Evolutionary conservation across 2,329 filamentous ascomycete species (phyloP).

Genomic region (Fusarium camptoceras): DNA sequence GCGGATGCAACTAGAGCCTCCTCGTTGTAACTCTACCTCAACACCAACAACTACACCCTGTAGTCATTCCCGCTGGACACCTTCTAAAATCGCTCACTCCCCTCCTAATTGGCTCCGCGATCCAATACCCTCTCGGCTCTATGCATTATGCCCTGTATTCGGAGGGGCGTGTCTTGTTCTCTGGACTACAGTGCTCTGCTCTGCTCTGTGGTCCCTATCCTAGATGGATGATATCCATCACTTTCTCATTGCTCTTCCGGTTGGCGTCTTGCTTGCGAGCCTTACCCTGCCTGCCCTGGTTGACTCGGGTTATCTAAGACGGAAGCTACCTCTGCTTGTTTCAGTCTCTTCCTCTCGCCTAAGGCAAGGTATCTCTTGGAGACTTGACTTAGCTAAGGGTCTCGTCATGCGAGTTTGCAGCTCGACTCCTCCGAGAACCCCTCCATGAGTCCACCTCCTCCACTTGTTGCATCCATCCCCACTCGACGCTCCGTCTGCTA

Average conservation of each 20-base stretch:
- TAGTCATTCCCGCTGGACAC: constrained; percentile 35
- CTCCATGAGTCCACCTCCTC: constrained; percentile 44
- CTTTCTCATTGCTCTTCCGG: background rate
- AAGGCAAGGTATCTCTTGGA: constrained; percentile 2
- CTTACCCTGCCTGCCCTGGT: constrained; percentile 4
- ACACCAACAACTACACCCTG: constrained; percentile 37
- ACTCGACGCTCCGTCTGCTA: constrained; percentile 36
- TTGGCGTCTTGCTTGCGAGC: constrained; percentile 7
- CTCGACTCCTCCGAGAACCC: constrained; percentile 41
- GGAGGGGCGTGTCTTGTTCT: constrained; percentile 32
- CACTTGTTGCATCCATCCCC: constrained; percentile 42
- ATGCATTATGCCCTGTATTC: constrained; percentile 26
- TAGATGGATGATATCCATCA: constrained; percentile 15
- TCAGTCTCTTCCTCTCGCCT: background rate
- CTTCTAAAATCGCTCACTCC: constrained; percentile 41
- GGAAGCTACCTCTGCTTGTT: constrained; percentile 13
- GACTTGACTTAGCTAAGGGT: constrained; percentile 17
- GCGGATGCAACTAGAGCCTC: constrained; percentile 28
- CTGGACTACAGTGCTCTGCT: background rate
- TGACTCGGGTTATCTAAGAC: constrained; percentile 26
- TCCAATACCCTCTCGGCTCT: constrained; percentile 35
- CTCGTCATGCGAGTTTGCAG: constrained; percentile 39
- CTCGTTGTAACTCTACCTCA: constrained; percentile 37
- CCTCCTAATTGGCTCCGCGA: constrained; percentile 24
- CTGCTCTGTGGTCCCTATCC: constrained; percentile 16